These are phyloP conservation scores for Dioscorea alata DNA, from an alignment of 106 monocot genomes.

Conservation along the genomic window DNA sequence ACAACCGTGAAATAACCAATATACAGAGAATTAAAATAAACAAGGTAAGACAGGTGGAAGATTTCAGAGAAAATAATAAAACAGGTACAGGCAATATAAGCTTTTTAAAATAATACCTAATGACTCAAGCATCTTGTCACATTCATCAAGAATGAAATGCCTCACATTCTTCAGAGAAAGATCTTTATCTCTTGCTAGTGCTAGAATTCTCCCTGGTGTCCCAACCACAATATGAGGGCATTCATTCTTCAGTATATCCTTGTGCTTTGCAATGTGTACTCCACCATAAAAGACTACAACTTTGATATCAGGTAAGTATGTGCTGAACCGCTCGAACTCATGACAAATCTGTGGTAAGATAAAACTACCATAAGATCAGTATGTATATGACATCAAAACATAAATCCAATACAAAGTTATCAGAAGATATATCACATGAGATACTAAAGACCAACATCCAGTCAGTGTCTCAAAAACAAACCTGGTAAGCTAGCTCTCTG, in stretches of 20 bases:
- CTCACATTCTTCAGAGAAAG: slow-evolving; percentile 94
- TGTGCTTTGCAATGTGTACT: slow-evolving; percentile 80
- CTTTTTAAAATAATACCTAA: slow-evolving; percentile 45
- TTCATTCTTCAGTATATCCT: slow-evolving; percentile 91
- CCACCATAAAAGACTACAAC: slow-evolving; percentile 99
- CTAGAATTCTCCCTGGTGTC: slow-evolving; percentile 96
- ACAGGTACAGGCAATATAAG: background rate
- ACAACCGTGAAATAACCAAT: slow-evolving; percentile 11
- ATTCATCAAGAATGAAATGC: slow-evolving; percentile 99
- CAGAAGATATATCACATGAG: too few relatives aligned
- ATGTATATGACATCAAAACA: too few relatives aligned
- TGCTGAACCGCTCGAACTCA: slow-evolving; percentile 98
- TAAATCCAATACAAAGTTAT: too few relatives aligned
- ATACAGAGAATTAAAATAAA: background rate
- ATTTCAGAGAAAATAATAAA: background rate
- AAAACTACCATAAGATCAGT: background rate
- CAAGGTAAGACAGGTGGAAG: background rate
- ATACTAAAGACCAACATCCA: background rate
- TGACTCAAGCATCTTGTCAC: slow-evolving; percentile 97
- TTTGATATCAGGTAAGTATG: slow-evolving; percentile 76
- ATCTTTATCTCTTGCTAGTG: slow-evolving; percentile 85
- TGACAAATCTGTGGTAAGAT: slow-evolving; percentile 75
- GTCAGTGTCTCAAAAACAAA: slow-evolving; percentile 5
- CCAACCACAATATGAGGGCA: slow-evolving; percentile 99
- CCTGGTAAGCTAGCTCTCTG: slow-evolving; percentile 96